Conservation (phyloP, 345 rosid genomes). For the Durio zibethinus region DNA sequence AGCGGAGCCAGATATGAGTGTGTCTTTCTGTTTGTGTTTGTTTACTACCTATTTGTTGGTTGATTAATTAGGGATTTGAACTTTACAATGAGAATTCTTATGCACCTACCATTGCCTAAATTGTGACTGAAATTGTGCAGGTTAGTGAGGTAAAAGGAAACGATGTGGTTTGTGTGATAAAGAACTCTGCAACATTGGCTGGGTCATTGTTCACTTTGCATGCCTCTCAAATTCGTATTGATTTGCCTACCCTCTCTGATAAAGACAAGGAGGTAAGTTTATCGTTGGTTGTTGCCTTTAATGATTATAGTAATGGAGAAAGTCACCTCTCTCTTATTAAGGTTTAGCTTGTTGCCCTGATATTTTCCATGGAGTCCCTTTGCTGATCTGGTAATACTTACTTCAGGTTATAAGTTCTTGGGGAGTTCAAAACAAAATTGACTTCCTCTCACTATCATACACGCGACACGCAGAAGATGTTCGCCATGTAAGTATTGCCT, state of each 20-base stretch:
- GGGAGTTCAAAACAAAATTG: conserved; percentile 94
- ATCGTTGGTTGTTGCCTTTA: neutral
- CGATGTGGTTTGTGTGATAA: conserved; percentile 79
- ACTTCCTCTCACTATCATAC: conserved; percentile 89
- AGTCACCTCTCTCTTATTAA: neutral
- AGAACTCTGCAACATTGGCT: conserved; percentile 84
- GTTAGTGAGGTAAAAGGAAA: conserved; percentile 77
- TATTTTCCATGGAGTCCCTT: conserved; percentile 6
- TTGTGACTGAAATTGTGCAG: conserved; percentile 35
- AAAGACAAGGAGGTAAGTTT: conserved; percentile 80
- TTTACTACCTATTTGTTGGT: neutral
- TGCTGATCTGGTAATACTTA: conserved; percentile 9
- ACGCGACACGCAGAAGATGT: conserved; percentile 97
- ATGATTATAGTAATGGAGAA: neutral
- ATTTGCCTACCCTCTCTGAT: conserved; percentile 82
- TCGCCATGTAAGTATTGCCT: conserved; percentile 52
- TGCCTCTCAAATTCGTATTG: conserved; percentile 81
- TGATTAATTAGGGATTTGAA: neutral
- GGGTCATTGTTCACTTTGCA: conserved; percentile 89
- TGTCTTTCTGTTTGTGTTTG: neutral
- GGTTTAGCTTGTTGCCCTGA: neutral
- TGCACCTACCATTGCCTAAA: conserved; percentile 3
- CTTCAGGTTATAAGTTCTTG: conserved; percentile 80
- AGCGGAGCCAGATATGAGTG: neutral
- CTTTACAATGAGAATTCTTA: neutral